Percentiles rank a stretch among this genome's conserved stretches.
Evolutionary conservation across 495 filamentous ascomycete genomes (phyloP).

Genomic region (Pseudomonodictys pantanalensis): DNA sequence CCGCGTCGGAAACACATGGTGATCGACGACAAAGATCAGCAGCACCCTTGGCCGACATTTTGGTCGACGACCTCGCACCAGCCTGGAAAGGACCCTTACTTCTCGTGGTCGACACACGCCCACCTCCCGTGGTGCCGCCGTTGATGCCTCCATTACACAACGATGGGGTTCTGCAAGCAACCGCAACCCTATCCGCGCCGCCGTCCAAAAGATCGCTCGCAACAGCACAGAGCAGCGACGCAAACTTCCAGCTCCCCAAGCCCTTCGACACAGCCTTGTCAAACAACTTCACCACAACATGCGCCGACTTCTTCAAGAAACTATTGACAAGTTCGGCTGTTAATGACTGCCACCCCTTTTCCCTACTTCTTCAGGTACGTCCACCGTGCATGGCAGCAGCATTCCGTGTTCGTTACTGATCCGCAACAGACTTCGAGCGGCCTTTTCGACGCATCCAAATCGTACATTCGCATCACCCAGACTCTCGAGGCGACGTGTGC

Average conservation of each 20-base stretch:
- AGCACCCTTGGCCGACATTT: slow-evolving; percentile 1
- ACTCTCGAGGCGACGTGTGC: slow-evolving; percentile 70
- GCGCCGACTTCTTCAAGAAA: slow-evolving; percentile 19
- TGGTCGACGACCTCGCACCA: not conserved
- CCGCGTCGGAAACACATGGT: slow-evolving; percentile 22
- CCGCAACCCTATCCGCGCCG: slow-evolving; percentile 8
- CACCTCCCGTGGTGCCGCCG: slow-evolving; percentile 7
- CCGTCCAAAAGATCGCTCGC: slow-evolving; percentile 16
- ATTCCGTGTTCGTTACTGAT: not conserved
- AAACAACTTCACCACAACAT: slow-evolving; percentile 33
- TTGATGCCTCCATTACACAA: slow-evolving; percentile 28
- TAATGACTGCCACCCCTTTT: slow-evolving; percentile 31
- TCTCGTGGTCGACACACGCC: slow-evolving; percentile 11
- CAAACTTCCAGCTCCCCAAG: slow-evolving; percentile 20
- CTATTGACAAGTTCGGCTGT: slow-evolving; percentile 18
- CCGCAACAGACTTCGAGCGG: slow-evolving; percentile 57
- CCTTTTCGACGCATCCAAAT: slow-evolving; percentile 73
- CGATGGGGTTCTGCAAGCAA: slow-evolving; percentile 12
- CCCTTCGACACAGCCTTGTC: slow-evolving; percentile 30
- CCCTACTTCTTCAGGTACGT: slow-evolving; percentile 31
- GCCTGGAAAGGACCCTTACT: slow-evolving; percentile 27
- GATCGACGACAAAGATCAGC: slow-evolving; percentile 25
- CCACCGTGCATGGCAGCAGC: too few species aligned
- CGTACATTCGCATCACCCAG: slow-evolving; percentile 61
- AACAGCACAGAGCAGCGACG: slow-evolving; percentile 7